Evolutionary conservation across 768 basidiomycete species (phyloP).

Genomic region (Boletellus ananas): DNA sequence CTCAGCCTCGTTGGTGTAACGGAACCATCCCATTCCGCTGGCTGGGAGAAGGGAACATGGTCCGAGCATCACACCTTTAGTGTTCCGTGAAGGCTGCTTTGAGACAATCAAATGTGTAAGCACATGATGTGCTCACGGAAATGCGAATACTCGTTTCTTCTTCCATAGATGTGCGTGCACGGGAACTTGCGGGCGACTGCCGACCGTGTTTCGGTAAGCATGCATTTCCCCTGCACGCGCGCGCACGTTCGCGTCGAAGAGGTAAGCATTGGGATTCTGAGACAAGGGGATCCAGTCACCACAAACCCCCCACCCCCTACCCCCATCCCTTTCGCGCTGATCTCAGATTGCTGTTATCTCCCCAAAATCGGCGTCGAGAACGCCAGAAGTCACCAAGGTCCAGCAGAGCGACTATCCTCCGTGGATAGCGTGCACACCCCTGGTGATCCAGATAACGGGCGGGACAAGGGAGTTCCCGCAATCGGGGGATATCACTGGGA

Average conservation of each 20-base stretch:
- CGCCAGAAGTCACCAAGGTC: conserved; percentile 12
- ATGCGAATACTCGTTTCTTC: conserved; percentile 11
- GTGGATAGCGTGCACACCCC: conserved; percentile 10
- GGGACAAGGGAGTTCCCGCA: conserved; percentile 2
- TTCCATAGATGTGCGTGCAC: conserved; percentile 7
- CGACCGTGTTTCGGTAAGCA: conserved; percentile 2
- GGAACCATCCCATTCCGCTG: conserved; percentile 12
- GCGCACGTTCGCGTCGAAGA: conserved; percentile 1
- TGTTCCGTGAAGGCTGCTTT: conserved; percentile 8
- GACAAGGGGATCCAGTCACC: background rate
- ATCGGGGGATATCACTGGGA: background rate
- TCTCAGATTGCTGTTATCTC: conserved; percentile 17
- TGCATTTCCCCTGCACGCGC: conserved; percentile 1
- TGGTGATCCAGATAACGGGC: conserved; percentile 18
- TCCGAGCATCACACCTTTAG: conserved; percentile 9
- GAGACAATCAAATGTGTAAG: conserved; percentile 14
- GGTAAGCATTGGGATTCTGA: background rate
- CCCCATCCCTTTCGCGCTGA: conserved; percentile 6
- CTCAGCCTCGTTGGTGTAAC: conserved; percentile 4
- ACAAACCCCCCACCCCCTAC: background rate
- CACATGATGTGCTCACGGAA: conserved; percentile 12
- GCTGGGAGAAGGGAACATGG: conserved; percentile 7
- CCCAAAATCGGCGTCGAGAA: conserved; percentile 6
- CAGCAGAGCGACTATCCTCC: conserved; percentile 8
- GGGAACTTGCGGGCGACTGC: conserved; percentile 10